These are phyloP conservation scores for Termitomyces sp. DNA, from an alignment of 768 basidiomycete species.

Conservation along the genomic window DNA sequence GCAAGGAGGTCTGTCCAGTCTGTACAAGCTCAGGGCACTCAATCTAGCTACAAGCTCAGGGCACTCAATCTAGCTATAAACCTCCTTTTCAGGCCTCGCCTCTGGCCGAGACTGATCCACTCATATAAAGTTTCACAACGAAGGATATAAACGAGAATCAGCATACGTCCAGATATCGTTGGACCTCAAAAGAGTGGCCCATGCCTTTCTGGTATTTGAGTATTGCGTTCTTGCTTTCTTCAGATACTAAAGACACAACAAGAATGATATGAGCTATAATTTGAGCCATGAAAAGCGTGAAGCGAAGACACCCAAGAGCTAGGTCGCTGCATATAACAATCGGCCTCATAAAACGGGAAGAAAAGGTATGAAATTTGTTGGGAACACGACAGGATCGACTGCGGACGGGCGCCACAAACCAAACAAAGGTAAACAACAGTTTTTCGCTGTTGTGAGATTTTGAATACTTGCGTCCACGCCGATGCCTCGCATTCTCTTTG, in stretches of 20 bases:
- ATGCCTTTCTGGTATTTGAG: constrained; percentile 5
- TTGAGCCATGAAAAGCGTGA: constrained; percentile 42
- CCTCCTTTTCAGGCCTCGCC: not conserved
- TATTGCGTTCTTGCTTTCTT: constrained; percentile 15
- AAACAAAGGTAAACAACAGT: constrained; percentile 20
- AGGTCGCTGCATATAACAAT: constrained; percentile 31
- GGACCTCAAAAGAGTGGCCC: not conserved
- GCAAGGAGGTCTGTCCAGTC: too few species aligned
- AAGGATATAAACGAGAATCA: constrained; percentile 4
- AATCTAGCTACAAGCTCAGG: too few species aligned
- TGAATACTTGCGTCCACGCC: constrained; percentile 18
- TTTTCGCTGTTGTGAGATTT: constrained; percentile 14
- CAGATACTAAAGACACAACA: constrained; percentile 20
- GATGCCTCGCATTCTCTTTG: constrained; percentile 81
- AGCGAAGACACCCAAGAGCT: constrained; percentile 50
- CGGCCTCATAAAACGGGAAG: not conserved
- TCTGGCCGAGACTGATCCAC: constrained; percentile 11
- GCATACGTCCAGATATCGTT: not conserved
- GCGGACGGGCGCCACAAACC: constrained; percentile 31
- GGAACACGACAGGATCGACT: not conserved
- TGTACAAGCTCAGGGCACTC: too few species aligned
- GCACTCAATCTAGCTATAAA: not conserved
- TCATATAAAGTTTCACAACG: constrained; percentile 9
- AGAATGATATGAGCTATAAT: constrained; percentile 40
- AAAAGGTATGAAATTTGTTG: not conserved